Conservation (phyloP, 2,329 filamentous ascomycete species). For the Onygenales sp. region DNA sequence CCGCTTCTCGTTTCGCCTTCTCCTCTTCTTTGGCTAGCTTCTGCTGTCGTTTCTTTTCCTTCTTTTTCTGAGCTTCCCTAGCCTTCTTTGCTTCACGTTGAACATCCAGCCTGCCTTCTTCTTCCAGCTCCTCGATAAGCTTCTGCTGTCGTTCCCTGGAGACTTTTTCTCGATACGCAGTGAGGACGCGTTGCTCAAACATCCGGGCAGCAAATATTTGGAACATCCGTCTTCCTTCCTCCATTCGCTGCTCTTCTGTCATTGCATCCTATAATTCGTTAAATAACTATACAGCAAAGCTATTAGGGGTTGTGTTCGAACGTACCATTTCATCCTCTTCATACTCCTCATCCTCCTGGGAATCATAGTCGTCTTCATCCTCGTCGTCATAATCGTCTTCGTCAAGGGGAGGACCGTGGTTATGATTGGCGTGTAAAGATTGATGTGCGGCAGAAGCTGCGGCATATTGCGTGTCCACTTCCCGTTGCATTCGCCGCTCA, state of each 20-base stretch:
- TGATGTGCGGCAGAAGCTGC: conserved; percentile 50
- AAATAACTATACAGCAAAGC: conserved; percentile 26
- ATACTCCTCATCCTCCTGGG: conserved; percentile 55
- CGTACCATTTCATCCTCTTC: conserved; percentile 57
- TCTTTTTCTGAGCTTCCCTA: conserved; percentile 88
- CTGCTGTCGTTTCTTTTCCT: conserved; percentile 84
- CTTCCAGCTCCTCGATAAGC: conserved; percentile 81
- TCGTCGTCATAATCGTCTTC: conserved; percentile 65
- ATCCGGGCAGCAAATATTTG: conserved; percentile 98
- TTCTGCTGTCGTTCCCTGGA: conserved; percentile 84
- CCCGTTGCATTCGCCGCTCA: conserved; percentile 91
- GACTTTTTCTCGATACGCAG: conserved; percentile 96
- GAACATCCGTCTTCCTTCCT: conserved; percentile 96
- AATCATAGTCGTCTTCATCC: conserved; percentile 62
- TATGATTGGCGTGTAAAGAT: conserved; percentile 59
- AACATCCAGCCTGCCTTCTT: conserved; percentile 66
- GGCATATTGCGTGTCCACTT: conserved; percentile 74
- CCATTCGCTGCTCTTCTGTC: conserved; percentile 98
- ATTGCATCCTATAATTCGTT: conserved; percentile 64
- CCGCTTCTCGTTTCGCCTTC: conserved; percentile 75
- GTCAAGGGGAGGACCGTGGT: conserved; percentile 62
- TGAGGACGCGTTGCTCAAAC: conserved; percentile 96
- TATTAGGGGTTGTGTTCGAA: conserved; percentile 11
- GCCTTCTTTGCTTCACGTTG: conserved; percentile 87
- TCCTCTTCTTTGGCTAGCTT: conserved; percentile 87